These are phyloP conservation scores for Globisporangium middletonii DNA, from an alignment of 352 stramenopile genomes.

Conservation along the genomic window DNA sequence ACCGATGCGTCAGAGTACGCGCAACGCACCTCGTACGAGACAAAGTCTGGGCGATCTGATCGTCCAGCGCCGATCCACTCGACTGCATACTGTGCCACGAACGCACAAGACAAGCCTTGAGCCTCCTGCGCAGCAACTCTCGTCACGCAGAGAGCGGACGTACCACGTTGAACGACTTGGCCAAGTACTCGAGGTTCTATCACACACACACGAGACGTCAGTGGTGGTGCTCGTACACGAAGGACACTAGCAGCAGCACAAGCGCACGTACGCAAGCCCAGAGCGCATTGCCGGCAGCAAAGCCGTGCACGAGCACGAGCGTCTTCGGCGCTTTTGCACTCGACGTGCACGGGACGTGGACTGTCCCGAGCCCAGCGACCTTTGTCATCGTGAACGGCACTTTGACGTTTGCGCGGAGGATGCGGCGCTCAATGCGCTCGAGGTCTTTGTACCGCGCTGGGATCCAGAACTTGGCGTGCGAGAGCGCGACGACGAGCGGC, in stretches of 20 bases:
- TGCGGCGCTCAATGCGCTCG: slow-evolving; percentile 36
- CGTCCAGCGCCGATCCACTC: slow-evolving; percentile 64
- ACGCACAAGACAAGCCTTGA: neutral
- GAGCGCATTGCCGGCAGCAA: slow-evolving; percentile 54
- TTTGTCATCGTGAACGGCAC: slow-evolving; percentile 42
- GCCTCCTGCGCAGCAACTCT: slow-evolving; percentile 1
- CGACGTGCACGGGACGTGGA: slow-evolving; percentile 43
- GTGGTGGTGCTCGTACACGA: too few relatives aligned
- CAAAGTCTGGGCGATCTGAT: slow-evolving; percentile 52
- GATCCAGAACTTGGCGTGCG: slow-evolving; percentile 39
- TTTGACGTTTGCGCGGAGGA: slow-evolving; percentile 36
- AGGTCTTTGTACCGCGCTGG: slow-evolving; percentile 41
- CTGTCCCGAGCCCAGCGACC: slow-evolving; percentile 51
- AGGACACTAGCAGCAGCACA: neutral
- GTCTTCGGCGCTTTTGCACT: slow-evolving; percentile 21
- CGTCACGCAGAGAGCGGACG: slow-evolving; percentile 4
- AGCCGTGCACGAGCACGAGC: slow-evolving; percentile 61
- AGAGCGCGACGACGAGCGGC: slow-evolving; percentile 25
- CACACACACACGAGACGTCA: neutral
- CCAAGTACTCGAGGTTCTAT: slow-evolving; percentile 59
- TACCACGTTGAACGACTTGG: slow-evolving; percentile 57
- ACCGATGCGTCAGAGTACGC: neutral
- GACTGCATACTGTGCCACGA: slow-evolving; percentile 41
- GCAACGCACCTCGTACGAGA: slow-evolving; percentile 39
- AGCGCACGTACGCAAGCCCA: slow-evolving; percentile 50